Evolutionary conservation across 179 eudicot genomes (phyloP), one percentile per base, ranked within the genome.

Genomic region (Nepenthes alata): DNA sequence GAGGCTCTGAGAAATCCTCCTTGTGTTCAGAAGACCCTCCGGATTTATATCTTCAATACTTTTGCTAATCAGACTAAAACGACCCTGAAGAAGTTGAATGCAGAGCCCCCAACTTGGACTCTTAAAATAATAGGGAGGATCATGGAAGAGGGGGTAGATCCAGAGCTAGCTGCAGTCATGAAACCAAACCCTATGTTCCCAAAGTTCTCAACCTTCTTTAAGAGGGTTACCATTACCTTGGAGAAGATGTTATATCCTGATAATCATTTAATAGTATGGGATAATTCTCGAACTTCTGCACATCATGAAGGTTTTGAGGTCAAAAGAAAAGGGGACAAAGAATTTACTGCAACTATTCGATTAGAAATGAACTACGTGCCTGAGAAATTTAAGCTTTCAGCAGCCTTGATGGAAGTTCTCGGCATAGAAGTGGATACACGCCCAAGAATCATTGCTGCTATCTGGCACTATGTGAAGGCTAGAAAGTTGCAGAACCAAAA

Each of bases 241-340:
- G 98, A 91, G 73, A 91, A 88, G 72, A 82, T 85, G 56, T 64
- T 85, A 37, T 88, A 85, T 70, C 95, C 91, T 2, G 98, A 88
- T 52, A 91, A 91, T 70, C 89, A 88, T 78, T 47, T 85, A 53
- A 91, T 91, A 53, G 67, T 83, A 61, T 91, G 98, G 98, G 98
- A 91, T 67, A 72, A 75, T 78, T 77, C 95, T 58, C 80, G 98
- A 63, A 72, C 89, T 1, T 76, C 98, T 50, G 82, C 84, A 15
- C 86, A 86, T 57, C 88, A 85, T 5, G 98, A 91, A 65, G 98
- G 98, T 47, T 91, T 91, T 75, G 98, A 91, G 80, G 88, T 88
- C 54, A 82, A 86, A 75, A 75, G 98, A 64, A 91, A 82, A 71
- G 97, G 97, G 39, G 96, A 91, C 59, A 75, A 83, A 65, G 98